Conservation (phyloP, 139 green algal genomes). For the Gonium pectorale region DNA sequence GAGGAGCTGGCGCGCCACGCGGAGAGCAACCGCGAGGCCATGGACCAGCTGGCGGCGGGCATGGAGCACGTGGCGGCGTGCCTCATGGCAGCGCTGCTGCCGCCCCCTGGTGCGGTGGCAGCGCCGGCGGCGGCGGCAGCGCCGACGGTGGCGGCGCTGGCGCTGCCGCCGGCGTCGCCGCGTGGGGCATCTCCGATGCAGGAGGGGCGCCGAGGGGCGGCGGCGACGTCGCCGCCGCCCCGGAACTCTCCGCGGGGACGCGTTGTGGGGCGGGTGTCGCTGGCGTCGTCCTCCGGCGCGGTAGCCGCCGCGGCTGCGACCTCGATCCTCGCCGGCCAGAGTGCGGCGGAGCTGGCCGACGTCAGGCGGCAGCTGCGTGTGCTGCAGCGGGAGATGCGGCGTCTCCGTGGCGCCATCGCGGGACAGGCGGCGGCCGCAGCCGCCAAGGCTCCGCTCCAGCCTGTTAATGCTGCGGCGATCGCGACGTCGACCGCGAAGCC, state of each 20-base stretch:
- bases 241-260: not conserved
- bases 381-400: slow-evolving; percentile 44
- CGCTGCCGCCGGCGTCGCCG: not conserved
- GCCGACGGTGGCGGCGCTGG: not conserved
- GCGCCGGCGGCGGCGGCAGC: not conserved
- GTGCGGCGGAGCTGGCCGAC: not conserved
- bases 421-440: not conserved
- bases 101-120: not conserved
- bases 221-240: not conserved
- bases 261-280: not conserved
- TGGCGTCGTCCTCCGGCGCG: not conserved
- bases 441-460: no score
- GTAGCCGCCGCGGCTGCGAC: not conserved
- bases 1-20: not conserved
- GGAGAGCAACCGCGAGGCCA: not conserved
- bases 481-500: no score
- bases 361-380: slow-evolving; percentile 33
- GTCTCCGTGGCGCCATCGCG: not conserved
- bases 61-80: slow-evolving; percentile 30
- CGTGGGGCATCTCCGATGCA: no score
- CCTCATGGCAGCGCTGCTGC: not conserved
- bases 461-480: no score
- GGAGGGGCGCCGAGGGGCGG: no score
- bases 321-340: not conserved
- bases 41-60: slow-evolving; percentile 23